Conservation (phyloP, 1,284 basidiomycete genomes). For the Coniferiporia sulphurascens region DNA sequence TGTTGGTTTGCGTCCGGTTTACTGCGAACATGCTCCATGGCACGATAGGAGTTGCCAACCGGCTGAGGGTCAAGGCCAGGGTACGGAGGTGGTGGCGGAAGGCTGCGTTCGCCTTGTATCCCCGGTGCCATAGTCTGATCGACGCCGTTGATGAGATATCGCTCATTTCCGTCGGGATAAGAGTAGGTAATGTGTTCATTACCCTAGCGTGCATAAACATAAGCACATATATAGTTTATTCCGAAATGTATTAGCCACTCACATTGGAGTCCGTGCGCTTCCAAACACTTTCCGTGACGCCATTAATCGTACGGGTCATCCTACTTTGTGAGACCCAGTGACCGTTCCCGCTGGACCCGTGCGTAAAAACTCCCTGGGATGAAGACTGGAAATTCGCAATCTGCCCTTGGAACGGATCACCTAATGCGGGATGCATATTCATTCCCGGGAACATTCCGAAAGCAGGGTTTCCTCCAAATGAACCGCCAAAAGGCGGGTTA, state of each 20-base stretch:
- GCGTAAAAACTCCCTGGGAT: slow-evolving; percentile 14
- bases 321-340: slow-evolving; percentile 51
- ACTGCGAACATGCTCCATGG: background rate
- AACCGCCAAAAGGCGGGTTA: slow-evolving; percentile 1
- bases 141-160: slow-evolving; percentile 63
- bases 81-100: slow-evolving; percentile 18
- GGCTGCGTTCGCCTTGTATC: slow-evolving; percentile 3
- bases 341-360: slow-evolving; percentile 21
- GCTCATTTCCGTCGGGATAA: slow-evolving; percentile 59
- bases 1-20: background rate
- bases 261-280: slow-evolving; percentile 56
- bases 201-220: slow-evolving; percentile 40
- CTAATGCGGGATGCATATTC: background rate
- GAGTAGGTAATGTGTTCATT: slow-evolving; percentile 65
- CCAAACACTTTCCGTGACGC: slow-evolving; percentile 55
- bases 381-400: slow-evolving; percentile 10
- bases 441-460: slow-evolving; percentile 6
- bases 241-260: slow-evolving; percentile 16
- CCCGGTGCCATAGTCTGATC: slow-evolving; percentile 41
- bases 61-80: background rate
- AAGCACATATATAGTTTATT: background rate
- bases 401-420: slow-evolving; percentile 1
- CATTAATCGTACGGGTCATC: slow-evolving; percentile 53
- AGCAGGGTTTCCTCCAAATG: slow-evolving; percentile 4
- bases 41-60: background rate